A percentile compares a stretch with the other conserved stretches of the same genome.
phyloP scores from a whole-genome alignment of 441 rosid genomes.

The Erodium texanum region DNA sequence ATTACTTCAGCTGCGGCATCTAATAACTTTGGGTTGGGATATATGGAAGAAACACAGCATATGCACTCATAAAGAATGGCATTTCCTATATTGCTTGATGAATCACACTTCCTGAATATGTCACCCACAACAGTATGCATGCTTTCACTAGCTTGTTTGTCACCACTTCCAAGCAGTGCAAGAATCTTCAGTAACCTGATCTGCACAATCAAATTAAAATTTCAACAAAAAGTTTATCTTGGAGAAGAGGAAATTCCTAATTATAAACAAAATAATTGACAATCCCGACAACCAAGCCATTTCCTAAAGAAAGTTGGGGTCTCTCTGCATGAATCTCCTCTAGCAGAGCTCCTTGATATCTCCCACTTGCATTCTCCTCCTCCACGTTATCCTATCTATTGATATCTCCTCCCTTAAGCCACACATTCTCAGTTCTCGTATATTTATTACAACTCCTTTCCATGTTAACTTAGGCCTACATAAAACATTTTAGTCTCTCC shows the following conservation, averaged over 20 bases:
- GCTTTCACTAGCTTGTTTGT: conserved; percentile 81
- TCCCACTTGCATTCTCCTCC: neutral
- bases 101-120: conserved; percentile 77
- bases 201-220: conserved; percentile 35
- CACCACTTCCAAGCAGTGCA: conserved; percentile 88
- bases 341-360: neutral
- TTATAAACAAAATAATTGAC: neutral
- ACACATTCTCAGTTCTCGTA: too few relatives aligned
- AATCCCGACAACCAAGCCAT: neutral
- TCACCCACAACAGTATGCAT: conserved; percentile 93
- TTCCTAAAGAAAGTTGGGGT: neutral
- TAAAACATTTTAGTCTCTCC: neutral
- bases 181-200: conserved; percentile 86
- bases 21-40: conserved; percentile 72
- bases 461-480: neutral
- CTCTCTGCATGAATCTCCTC: too few relatives aligned
- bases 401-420: neutral
- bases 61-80: conserved; percentile 82
- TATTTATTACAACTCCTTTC: neutral
- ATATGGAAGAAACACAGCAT: conserved; percentile 78
- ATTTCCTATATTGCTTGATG: conserved; percentile 82
- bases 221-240: neutral
- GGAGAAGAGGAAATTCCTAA: too few relatives aligned
- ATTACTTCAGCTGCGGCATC: conserved; percentile 83
- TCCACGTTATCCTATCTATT: neutral